Conservation (phyloP, 2,329 filamentous ascomycete genomes). For the Didymella segeticola region DNA sequence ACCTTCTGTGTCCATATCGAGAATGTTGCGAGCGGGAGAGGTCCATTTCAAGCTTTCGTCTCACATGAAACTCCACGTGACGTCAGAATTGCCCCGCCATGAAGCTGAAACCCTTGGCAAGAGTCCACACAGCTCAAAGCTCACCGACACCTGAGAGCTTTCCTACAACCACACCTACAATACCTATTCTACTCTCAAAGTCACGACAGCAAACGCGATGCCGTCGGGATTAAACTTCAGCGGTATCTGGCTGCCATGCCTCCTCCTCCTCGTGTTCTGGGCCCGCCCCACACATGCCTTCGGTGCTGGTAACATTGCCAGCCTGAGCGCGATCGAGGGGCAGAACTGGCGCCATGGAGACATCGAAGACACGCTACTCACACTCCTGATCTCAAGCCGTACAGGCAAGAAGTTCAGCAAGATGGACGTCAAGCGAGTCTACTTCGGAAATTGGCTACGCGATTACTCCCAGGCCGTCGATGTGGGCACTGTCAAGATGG, state of each 20-base stretch:
- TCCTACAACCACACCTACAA: constrained; percentile 10
- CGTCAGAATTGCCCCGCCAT: constrained; percentile 16
- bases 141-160: constrained; percentile 12
- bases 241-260: constrained; percentile 49
- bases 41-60: neutral
- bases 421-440: constrained; percentile 85
- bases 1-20: neutral
- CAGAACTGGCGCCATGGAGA: constrained; percentile 75
- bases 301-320: constrained; percentile 87
- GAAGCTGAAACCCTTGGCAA: constrained; percentile 18
- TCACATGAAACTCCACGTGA: constrained; percentile 15
- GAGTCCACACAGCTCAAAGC: neutral
- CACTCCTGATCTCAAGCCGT: constrained; percentile 69
- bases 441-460: constrained; percentile 94
- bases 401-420: constrained; percentile 85
- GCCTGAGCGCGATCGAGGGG: constrained; percentile 79
- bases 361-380: constrained; percentile 88
- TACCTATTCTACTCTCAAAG: neutral
- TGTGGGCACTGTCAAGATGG: constrained; percentile 88
- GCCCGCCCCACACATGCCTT: constrained; percentile 76
- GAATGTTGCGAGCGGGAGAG: neutral
- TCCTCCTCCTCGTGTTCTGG: constrained; percentile 67
- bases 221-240: constrained; percentile 37
- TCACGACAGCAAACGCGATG: constrained; percentile 23
- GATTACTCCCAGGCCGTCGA: constrained; percentile 96